Conservation (phyloP, 208 protist species). For the Trypanosomatidae sp. region DNA sequence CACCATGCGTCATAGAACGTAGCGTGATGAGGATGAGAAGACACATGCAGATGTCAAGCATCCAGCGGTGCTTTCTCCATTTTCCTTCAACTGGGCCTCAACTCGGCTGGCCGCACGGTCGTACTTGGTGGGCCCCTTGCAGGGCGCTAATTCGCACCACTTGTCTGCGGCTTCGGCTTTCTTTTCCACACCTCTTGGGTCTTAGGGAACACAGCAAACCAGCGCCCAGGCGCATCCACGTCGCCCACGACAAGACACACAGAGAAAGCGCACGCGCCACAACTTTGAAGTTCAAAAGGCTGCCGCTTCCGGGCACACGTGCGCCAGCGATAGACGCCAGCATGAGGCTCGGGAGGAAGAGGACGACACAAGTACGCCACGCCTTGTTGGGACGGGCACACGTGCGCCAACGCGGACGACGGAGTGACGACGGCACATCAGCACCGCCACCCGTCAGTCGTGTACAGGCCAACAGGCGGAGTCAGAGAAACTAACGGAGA, state of each 20-base stretch:
- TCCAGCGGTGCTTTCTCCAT: not conserved
- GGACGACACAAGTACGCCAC: not conserved
- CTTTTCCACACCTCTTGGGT: not conserved
- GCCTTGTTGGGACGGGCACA: not conserved
- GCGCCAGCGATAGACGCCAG: not conserved
- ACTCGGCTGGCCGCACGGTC: not conserved
- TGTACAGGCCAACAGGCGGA: not conserved
- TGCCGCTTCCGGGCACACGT: not conserved
- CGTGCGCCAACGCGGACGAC: not conserved
- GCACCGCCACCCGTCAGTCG: not conserved
- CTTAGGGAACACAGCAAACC: constrained; percentile 1
- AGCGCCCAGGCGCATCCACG: not conserved
- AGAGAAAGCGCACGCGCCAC: not conserved
- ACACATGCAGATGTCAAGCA: not conserved
- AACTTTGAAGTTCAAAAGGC: not conserved
- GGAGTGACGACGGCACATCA: not conserved
- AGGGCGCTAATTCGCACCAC: too few relatives aligned
- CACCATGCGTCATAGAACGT: not conserved
- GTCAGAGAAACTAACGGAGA: not conserved
- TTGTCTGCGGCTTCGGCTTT: not conserved
- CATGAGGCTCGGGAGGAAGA: not conserved
- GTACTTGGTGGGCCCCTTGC: too few relatives aligned
- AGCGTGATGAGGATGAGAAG: too few relatives aligned
- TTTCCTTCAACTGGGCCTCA: not conserved
- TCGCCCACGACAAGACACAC: not conserved